Evolutionary conservation across 2,329 filamentous ascomycete genomes (phyloP), one percentile per base, ranked within the genome.

Genomic region (Clonostachys chloroleuca): DNA sequence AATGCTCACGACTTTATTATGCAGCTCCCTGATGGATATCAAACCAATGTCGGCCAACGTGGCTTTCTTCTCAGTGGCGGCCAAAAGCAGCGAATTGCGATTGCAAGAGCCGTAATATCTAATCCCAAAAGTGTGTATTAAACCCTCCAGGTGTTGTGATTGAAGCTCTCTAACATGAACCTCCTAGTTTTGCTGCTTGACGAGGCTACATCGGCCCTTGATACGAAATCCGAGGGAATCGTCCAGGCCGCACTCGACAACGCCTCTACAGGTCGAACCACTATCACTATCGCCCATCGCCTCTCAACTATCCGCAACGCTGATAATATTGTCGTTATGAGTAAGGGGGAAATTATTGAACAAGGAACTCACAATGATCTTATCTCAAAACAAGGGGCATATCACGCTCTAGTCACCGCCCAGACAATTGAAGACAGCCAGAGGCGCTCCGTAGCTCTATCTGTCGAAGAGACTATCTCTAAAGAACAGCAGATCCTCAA

Each of bases 41-140:
- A 96, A 54, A 97, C 94, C 0, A 85, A 95, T 54, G 92, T 97
- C n/a, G 94, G 94, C 48, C 91, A 97, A 66, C 85, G 92, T 52
- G 94, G 94, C 10, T 95, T 96, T 62, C 71, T 96, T 46, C 77
- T 99, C 9, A 95, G 89, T 47, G 94, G 94, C 63, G 94, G 94
- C 35, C 94, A 99, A 68, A 96, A 96, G 66, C 94, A 97, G 68
- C 89, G 94, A 56, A 95, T 97, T 60, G 92, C 92, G 12, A 96
- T 97, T 65, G 91, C 92, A 8, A 80, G 91, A 59, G 92, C 92
- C 37, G 81, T 96, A 48, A 89, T 96, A 30, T 92, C 87, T 16
- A 89, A 96, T 57, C 92, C 92, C 1, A 95, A 92, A 70, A 85
- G 72, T 75, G 57, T 63, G 72, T 59, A 14, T 12, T 3, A 24